Percentiles rank a stretch among this genome's conserved stretches.
Evolutionary conservation across 371 early-diverging fungal species (phyloP).

Genomic region (Synchytrium microbalum): DNA sequence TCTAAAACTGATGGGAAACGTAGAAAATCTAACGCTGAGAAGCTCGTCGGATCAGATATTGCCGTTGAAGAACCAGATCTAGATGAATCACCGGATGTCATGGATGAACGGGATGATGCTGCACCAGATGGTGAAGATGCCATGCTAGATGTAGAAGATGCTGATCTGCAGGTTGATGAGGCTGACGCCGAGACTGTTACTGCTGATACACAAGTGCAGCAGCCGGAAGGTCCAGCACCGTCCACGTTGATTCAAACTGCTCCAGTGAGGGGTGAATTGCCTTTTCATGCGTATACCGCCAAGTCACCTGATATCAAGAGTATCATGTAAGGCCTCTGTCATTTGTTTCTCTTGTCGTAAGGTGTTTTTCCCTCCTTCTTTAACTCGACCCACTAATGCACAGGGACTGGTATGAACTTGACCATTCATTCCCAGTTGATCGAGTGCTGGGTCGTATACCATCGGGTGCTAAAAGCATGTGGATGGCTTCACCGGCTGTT

Average conservation of each 20-base stretch:
- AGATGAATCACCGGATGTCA: too few relatives aligned
- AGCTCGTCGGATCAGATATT: too few relatives aligned
- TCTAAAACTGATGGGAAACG: too few relatives aligned
- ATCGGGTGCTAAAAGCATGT: conserved; percentile 58
- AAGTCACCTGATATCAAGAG: background rate
- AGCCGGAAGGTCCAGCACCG: background rate
- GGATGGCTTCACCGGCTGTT: conserved; percentile 70
- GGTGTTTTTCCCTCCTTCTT: background rate
- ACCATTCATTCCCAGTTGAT: conserved; percentile 59
- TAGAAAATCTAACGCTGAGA: too few relatives aligned
- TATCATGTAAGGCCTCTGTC: background rate
- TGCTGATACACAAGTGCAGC: background rate
- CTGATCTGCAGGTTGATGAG: background rate
- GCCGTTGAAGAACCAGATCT: too few relatives aligned
- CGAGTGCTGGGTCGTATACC: conserved; percentile 75
- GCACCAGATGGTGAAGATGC: background rate
- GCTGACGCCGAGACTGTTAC: background rate
- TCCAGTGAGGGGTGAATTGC: background rate
- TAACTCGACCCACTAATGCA: too few relatives aligned
- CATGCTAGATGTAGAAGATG: background rate
- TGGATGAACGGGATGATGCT: too few relatives aligned
- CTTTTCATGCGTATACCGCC: background rate
- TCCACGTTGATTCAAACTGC: background rate
- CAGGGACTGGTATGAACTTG: conserved; percentile 59
- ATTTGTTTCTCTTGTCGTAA: background rate